Percentiles rank a stretch among this genome's conserved stretches.
Conservation (phyloP, 2,329 filamentous ascomycete species). For the Pezicula carpinea region DNA sequence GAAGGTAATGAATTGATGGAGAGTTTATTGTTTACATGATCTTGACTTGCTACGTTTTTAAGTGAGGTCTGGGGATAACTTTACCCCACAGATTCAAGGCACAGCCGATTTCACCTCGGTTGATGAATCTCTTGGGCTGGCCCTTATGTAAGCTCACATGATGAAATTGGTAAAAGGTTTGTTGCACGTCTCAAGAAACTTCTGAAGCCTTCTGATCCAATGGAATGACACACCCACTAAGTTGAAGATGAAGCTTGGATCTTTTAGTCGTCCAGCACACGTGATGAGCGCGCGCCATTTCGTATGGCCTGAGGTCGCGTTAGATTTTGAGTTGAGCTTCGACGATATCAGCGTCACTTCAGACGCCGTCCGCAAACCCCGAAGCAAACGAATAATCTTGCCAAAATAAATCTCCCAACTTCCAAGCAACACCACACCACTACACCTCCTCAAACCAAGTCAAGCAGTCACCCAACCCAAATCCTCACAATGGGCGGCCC, state of each 20-base stretch:
- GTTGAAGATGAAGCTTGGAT: too few relatives aligned
- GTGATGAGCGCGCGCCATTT: slow-evolving; percentile 1
- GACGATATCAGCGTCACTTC: neutral
- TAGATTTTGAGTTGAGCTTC: neutral
- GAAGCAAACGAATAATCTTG: neutral
- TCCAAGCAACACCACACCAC: neutral
- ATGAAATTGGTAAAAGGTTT: too few relatives aligned
- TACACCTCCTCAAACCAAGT: neutral
- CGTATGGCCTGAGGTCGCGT: neutral
- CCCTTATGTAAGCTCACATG: neutral
- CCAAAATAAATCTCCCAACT: too few relatives aligned
- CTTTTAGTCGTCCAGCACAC: too few relatives aligned
- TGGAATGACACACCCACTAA: too few relatives aligned
- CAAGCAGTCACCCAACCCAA: neutral
- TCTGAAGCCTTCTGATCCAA: too few relatives aligned
- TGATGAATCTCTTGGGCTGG: neutral
- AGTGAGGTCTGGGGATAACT: too few relatives aligned
- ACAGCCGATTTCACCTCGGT: neutral
- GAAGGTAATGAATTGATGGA: neutral
- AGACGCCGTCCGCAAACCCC: too few relatives aligned
- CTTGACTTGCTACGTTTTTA: neutral
- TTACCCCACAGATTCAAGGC: too few relatives aligned
- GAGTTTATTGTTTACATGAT: neutral
- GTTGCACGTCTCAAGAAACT: too few relatives aligned
- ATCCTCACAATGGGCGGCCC: slow-evolving; percentile 64